phyloP scores from a whole-genome alignment of 495 filamentous ascomycete genomes.

The Neurospora sp. region DNA sequence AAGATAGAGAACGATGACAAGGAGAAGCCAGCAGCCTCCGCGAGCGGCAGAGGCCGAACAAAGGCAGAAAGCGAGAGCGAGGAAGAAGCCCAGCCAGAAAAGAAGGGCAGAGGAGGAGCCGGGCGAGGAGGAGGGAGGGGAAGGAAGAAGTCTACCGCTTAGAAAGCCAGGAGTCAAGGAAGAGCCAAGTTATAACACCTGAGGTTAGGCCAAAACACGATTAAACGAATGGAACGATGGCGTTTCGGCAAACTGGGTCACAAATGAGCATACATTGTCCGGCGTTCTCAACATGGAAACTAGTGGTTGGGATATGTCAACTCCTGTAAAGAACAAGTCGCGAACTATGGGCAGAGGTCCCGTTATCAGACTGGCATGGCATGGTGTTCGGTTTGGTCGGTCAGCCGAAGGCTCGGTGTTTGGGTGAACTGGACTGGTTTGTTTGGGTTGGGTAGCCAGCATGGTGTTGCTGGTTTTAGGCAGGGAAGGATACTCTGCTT shows the following conservation, averaged over 20 bases:
- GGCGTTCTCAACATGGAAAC: not conserved
- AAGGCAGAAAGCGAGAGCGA: conserved; percentile 37
- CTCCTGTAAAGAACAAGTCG: not conserved
- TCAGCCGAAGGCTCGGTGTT: not conserved
- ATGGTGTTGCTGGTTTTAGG: not conserved
- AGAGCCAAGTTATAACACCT: not conserved
- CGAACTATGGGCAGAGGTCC: not conserved
- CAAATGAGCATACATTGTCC: not conserved
- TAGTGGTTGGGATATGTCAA: not conserved
- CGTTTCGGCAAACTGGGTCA: not conserved
- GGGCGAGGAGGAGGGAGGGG: conserved; percentile 22
- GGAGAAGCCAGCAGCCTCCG: conserved; percentile 12
- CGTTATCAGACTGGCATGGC: not conserved
- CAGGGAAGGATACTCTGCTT: not conserved
- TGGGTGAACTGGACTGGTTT: not conserved
- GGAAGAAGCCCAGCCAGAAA: conserved; percentile 28
- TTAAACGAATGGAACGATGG: not conserved
- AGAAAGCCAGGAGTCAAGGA: not conserved
- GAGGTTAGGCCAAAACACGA: not conserved
- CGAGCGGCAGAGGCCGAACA: conserved; percentile 4
- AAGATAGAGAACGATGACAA: conserved; percentile 66
- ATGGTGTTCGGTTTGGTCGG: not conserved
- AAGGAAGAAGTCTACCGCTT: not conserved
- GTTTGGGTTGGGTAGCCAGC: not conserved
- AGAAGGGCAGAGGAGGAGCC: conserved; percentile 32